Base-by-base conservation (phyloP, 805 yeast genomes). In the Teunomyces stri region DNA sequence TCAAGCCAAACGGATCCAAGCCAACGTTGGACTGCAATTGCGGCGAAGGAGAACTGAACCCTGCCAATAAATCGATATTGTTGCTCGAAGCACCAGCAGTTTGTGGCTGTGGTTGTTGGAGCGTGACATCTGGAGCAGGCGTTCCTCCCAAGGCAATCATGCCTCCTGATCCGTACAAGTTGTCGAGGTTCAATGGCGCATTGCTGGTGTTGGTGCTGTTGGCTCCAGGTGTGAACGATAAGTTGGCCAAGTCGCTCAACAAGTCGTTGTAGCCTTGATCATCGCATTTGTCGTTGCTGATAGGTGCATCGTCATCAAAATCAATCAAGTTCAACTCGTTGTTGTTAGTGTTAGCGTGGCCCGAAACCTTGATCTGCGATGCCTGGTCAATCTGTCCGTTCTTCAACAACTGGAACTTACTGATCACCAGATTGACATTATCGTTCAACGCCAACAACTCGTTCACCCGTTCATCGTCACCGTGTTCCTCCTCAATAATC, bases 401-500 rank as follows among this genome's bases (percentile, higher is more conserved):
- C 60, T 81, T 82, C 59, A 89, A 71, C 18, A 81, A 70, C 39
- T 76, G 79, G 67, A 80, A 89, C 66, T 87, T 89, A 36, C 76
- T 74, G 44, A 89, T 65, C 44, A 89, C 76, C 5, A 79, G 73
- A 61, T 88, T 85, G 51, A 91, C 84, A 46, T 78, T 78, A 62
- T 89, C 96, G 64, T 89, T 88, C 48, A 94, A 73, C 30, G 72
- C 74, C 44, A 88, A 72, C 45, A 94, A 69, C 49, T 81, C 83
- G 43, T 73, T 75, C 30, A 89, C 87, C 7, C 86, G 78, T 28
- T 72, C 78, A 13, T 72, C 82, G 59, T 84, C 87, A 51, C 82
- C 82, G 20, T 82, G 84, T 58, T 89, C 96, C 59, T 89, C 96
- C 58, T 81, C 85, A 51, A 89, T 81, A 56, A 94, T 86, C 56